Evolutionary conservation across 768 basidiomycete genomes (phyloP), one percentile per base, ranked within the genome.

Genomic region (Neoboletus brunneissimus): DNA sequence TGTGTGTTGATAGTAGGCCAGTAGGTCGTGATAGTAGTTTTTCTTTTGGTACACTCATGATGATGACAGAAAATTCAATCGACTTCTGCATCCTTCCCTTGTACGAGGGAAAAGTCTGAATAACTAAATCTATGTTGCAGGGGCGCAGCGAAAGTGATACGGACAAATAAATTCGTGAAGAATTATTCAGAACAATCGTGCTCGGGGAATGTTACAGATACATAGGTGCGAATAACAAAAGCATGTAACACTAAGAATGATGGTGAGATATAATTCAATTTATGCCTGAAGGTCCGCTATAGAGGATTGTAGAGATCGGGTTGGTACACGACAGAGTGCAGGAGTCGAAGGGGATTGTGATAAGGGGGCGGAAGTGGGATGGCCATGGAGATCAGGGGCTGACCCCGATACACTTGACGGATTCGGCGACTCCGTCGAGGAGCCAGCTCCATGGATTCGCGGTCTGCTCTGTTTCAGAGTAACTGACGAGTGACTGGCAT

Each of bases 281-380:
- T 53, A 77, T 62, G 69, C 66, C 49, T 57, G 66, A 35, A 67
- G 55, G 56, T 65, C 67, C 41, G 67, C 60, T 35, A 52, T 40
- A 31, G 66, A 41, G 3, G 61, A 50, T 25, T 58, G 57, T 35
- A 54, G 44, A 23, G 54, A 43, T 46, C 58, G 65, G 23, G 53
- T 49, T 40, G 61, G 54, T 51, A 54, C 29, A 38, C 54, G 55
- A 29, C 52, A 54, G 23, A 53, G 62, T 7, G 60, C 56, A 27
- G 56, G 40, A 6, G 61, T 55, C 4, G 62, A 61, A 42, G 57
- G 44, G 29, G 56, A 44, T 38, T 53, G 63, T 5, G 51, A 43
- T 20, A 58, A 51, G 5, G 63, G 45, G 42, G 51, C 11, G 5
- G 64, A 58, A 54, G n/a, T 31, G 3, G 56, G 42, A 43, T 54